Conservation (phyloP, 345 rosid species). For the Gynandropsis gynandra region DNA sequence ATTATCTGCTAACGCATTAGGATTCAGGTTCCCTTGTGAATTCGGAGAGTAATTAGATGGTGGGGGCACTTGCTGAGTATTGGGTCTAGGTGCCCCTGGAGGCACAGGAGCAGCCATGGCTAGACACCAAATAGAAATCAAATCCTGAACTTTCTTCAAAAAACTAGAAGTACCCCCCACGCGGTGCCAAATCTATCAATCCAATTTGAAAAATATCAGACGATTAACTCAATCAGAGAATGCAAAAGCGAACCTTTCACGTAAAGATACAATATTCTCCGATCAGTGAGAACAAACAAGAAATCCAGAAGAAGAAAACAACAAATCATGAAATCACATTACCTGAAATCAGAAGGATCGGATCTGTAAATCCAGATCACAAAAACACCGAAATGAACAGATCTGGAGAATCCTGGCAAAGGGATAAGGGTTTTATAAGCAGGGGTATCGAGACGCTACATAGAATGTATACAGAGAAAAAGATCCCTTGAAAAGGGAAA, state of each 20-base stretch:
- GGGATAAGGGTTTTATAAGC: too few relatives aligned
- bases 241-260: background rate
- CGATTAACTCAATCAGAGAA: slow-evolving; percentile 14
- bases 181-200: slow-evolving; percentile 19
- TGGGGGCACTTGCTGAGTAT: slow-evolving; percentile 31
- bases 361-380: too few relatives aligned
- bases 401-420: too few relatives aligned
- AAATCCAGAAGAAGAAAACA: too few relatives aligned
- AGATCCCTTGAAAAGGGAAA: too few relatives aligned
- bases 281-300: too few relatives aligned
- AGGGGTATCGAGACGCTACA: too few relatives aligned
- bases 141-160: slow-evolving; percentile 15
- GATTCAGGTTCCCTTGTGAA: slow-evolving; percentile 36
- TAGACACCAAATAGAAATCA: slow-evolving; percentile 20
- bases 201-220: background rate
- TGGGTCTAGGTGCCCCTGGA: slow-evolving; percentile 83
- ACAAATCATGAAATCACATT: too few relatives aligned
- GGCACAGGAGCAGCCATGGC: slow-evolving; percentile 80
- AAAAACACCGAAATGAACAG: too few relatives aligned
- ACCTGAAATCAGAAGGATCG: too few relatives aligned
- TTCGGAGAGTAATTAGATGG: slow-evolving; percentile 43
- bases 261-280: too few relatives aligned
- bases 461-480: too few relatives aligned
- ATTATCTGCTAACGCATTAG: slow-evolving; percentile 41
- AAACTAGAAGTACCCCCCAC: slow-evolving; percentile 3